Base-by-base conservation (phyloP, 768 basidiomycete genomes). In the Sarcodon sp. region DNA sequence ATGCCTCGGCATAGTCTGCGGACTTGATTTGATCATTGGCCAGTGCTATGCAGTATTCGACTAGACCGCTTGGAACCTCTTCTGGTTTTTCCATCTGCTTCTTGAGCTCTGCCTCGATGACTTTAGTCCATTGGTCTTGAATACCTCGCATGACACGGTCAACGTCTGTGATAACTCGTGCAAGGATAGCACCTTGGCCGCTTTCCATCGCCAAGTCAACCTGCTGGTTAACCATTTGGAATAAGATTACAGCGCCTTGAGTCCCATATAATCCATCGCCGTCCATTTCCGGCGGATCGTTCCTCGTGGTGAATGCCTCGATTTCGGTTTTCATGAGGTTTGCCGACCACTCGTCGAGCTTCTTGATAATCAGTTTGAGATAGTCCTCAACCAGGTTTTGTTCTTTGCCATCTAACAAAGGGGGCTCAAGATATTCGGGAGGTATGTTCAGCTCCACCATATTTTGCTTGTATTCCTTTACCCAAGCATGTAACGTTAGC, bases 211-310 rank as follows among this genome's bases (percentile, higher is more conserved):
- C 93, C 12, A 91, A 74, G 59, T 98, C 94, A 50, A 91, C 76
- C 64, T 97, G 94, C 64, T 94, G 90, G 64, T 93, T 98, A 55
- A 97, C 84, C 85, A 98, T 92, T 66, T 96, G 88, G 74, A 97
- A 98, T 51, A 99, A 71, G 57, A 98, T 96, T 46, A 94, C 79
- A 13, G 93, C 84, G 38, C 93, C 65, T 60, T 96, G 87, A 51
- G 83, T 85, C 15, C 87, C 87, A 60, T 97, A 97, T 52, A 85
- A 69, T 11, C 89, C 90, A 50, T 97, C 91, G 47, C 77, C 77
- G 58, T 92, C 88, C 43, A 85, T 65, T 64, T 98, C 94, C 3
- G 92, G 94, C 21, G 89, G 87, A 55, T 85, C 79, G 33, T 80
- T 76, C 15, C 96, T 77, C 45, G 80, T 76, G 9, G 75, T 76